Conservation (phyloP, 805 yeast genomes). For the Sugiyamaella smithiae region DNA sequence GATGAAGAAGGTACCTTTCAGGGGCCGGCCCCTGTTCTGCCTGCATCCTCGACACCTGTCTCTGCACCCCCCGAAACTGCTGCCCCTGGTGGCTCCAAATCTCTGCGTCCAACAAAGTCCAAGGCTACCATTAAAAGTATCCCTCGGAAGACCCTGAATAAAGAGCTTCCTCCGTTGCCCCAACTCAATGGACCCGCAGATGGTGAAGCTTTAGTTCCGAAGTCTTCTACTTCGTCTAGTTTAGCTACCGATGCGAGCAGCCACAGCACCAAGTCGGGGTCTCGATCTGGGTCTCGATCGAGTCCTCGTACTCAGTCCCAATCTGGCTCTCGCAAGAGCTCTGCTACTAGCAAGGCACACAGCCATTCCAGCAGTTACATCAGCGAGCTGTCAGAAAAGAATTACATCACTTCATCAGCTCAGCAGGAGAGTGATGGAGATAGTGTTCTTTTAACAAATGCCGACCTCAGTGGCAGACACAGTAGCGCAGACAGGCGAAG, state of each 20-base stretch:
- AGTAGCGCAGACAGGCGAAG: conserved; percentile 1
- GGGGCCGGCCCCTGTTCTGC: background rate
- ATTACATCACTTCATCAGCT: background rate
- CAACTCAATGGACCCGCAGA: background rate
- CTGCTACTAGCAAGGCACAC: too few relatives aligned
- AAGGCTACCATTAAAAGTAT: background rate
- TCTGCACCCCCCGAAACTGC: background rate
- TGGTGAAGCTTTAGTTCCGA: background rate
- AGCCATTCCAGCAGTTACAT: too few relatives aligned
- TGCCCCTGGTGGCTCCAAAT: background rate
- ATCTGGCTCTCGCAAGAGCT: too few relatives aligned
- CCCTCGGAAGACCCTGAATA: background rate
- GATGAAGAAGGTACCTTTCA: background rate
- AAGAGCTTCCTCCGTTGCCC: conserved; percentile 7
- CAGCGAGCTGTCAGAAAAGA: background rate
- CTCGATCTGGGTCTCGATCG: too few relatives aligned
- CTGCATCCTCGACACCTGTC: too few relatives aligned
- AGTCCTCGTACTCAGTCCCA: too few relatives aligned
- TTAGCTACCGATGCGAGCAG: background rate
- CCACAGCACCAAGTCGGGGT: too few relatives aligned
- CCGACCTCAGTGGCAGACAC: background rate
- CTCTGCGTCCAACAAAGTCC: background rate
- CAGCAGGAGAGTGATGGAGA: background rate
- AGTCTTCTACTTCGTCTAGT: background rate
- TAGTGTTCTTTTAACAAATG: background rate